Percentiles rank a stretch among this genome's conserved stretches.
These are phyloP conservation scores for Curvularia hawaiiensis DNA, from an alignment of 2,329 filamentous ascomycete species.

Conservation along the genomic window DNA sequence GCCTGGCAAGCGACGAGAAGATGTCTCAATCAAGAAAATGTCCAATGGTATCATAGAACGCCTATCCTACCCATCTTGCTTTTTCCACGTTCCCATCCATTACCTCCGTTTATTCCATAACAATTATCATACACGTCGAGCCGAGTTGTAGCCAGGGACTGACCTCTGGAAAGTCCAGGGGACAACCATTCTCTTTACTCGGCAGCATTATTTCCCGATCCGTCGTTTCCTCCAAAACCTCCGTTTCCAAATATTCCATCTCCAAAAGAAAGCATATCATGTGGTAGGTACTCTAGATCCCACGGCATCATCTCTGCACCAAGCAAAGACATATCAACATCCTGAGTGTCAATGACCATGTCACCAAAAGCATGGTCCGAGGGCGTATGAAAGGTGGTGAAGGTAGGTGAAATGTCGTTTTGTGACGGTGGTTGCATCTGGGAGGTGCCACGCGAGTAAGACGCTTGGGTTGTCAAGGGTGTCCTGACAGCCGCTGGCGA, in stretches of 20 bases:
- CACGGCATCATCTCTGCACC: conserved; percentile 75
- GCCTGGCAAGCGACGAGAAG: background rate
- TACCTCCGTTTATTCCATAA: background rate
- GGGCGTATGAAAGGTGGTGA: conserved; percentile 31
- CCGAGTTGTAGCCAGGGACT: background rate
- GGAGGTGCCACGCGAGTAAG: conserved; percentile 20
- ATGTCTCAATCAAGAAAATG: background rate
- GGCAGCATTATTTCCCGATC: background rate
- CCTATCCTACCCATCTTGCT: background rate
- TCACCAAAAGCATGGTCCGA: conserved; percentile 47
- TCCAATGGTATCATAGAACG: background rate
- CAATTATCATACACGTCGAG: background rate
- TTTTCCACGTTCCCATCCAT: background rate
- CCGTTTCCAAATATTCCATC: conserved; percentile 22
- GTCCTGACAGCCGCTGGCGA: conserved; percentile 28
- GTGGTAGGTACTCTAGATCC: conserved; percentile 71
- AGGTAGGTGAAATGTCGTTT: conserved; percentile 34
- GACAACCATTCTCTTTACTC: background rate
- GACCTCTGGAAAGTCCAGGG: background rate
- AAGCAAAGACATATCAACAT: conserved; percentile 74
- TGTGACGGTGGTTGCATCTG: conserved; percentile 13
- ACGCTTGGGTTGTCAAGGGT: conserved; percentile 24
- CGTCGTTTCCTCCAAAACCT: conserved; percentile 7
- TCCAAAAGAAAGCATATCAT: conserved; percentile 61
- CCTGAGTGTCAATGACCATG: conserved; percentile 77